Percentiles rank a stretch among this genome's conserved stretches.
Evolutionary conservation across 2,329 filamentous ascomycete genomes (phyloP).

Genomic region (Colletotrichum brevisporum): DNA sequence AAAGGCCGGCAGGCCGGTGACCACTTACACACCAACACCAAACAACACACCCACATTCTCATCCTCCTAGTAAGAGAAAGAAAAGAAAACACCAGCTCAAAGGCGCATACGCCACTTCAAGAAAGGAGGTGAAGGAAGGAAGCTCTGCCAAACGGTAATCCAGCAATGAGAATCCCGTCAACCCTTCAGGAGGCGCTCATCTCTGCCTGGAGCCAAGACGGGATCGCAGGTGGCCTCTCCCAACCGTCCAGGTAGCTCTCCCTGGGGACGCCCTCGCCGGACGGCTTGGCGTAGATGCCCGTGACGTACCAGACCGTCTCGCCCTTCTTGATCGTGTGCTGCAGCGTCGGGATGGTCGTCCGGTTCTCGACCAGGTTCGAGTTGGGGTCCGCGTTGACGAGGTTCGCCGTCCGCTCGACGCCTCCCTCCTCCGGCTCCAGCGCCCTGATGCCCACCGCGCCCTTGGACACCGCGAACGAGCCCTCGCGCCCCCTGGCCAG

Average conservation of each 20-base stretch:
- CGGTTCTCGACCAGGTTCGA: constrained; percentile 81
- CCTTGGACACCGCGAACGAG: constrained; percentile 71
- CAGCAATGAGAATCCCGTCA: not conserved
- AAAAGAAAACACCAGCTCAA: no score
- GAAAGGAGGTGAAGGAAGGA: not conserved
- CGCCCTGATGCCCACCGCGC: constrained; percentile 70
- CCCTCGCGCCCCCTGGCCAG: constrained; percentile 65
- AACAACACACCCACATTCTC: not conserved
- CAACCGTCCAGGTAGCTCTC: constrained; percentile 72
- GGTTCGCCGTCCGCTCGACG: constrained; percentile 68
- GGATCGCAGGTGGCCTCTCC: constrained; percentile 70
- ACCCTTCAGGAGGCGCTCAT: constrained; percentile 52
- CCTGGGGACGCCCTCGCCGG: constrained; percentile 64
- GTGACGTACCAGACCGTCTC: constrained; percentile 77
- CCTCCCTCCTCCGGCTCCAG: constrained; percentile 69
- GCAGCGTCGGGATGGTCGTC: constrained; percentile 79
- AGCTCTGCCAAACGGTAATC: not conserved
- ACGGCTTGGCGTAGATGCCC: constrained; percentile 79
- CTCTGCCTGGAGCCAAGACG: constrained; percentile 71
- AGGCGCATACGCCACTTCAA: not conserved
- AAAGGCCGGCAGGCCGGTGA: not conserved
- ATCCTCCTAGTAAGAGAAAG: not conserved
- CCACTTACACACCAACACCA: not conserved
- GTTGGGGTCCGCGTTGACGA: constrained; percentile 84
- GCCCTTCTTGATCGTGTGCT: constrained; percentile 71